Evolutionary conservation across 116 monocot species (phyloP).

Genomic region (Papilionanthe hybrid): DNA sequence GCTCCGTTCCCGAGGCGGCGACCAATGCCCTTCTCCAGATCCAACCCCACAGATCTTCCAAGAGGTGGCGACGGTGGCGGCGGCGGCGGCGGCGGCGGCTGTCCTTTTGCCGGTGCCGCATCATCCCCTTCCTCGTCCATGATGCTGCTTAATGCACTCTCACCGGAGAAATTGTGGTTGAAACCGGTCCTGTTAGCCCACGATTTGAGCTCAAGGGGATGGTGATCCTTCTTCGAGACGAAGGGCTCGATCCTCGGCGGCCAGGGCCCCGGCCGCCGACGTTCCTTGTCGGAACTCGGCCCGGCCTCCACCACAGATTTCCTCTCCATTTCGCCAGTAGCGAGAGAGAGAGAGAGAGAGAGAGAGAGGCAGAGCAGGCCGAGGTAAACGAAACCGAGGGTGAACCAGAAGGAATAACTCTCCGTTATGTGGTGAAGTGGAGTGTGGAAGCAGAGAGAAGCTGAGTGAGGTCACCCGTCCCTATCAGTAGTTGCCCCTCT

Average conservation of each 20-base stretch:
- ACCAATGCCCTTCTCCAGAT: conserved; percentile 17
- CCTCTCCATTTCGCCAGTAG: not conserved
- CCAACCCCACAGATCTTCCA: conserved; percentile 6
- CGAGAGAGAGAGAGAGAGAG: conserved; percentile 4
- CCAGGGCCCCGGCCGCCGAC: conserved; percentile 49
- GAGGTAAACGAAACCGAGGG: not conserved
- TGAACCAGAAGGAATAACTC: not conserved
- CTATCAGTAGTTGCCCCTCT: too few species aligned
- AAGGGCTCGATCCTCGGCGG: conserved; percentile 79
- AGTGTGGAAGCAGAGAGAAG: not conserved
- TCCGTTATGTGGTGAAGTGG: not conserved
- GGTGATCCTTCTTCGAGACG: conserved; percentile 53
- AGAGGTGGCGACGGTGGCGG: not conserved
- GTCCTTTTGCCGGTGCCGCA: not conserved
- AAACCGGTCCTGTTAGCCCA: conserved; percentile 96
- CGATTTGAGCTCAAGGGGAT: conserved; percentile 73
- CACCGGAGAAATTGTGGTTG: conserved; percentile 69
- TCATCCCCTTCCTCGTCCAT: conserved; percentile 15
- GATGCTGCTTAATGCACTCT: conserved; percentile 37
- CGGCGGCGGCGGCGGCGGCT: not conserved
- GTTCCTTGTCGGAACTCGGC: conserved; percentile 10
- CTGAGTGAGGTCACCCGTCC: too few species aligned
- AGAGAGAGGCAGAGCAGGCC: not conserved
- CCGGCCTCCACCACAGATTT: conserved; percentile 2
- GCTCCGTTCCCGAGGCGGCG: conserved; percentile 9